Percentiles rank a stretch among this genome's conserved stretches.
Evolutionary conservation across 2,329 filamentous ascomycete species (phyloP).

Genomic region (Sphaerulina populicola): DNA sequence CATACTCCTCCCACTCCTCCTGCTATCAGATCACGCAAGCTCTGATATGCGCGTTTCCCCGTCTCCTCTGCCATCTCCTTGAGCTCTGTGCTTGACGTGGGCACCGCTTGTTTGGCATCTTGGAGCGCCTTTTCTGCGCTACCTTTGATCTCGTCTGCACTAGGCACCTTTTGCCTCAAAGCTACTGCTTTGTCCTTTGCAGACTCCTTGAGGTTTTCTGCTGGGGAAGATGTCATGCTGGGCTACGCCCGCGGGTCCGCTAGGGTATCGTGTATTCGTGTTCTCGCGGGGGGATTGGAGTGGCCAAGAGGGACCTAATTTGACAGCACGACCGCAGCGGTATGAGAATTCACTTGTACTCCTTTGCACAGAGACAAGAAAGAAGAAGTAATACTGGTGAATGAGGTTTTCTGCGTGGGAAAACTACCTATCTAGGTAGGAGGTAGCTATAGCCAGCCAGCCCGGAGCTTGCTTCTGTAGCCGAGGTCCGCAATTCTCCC

Average conservation of each 20-base stretch:
- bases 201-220: slow-evolving; percentile 17
- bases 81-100: slow-evolving; percentile 38
- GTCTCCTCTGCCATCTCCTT: slow-evolving; percentile 47
- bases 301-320: background rate
- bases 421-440: too few relatives aligned
- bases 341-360: too few relatives aligned
- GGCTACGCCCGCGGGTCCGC: slow-evolving; percentile 7
- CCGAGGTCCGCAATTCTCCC: background rate
- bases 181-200: slow-evolving; percentile 18
- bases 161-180: slow-evolving; percentile 17
- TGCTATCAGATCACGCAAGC: slow-evolving; percentile 72
- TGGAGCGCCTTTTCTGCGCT: slow-evolving; percentile 16
- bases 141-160: slow-evolving; percentile 14
- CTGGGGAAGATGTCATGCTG: slow-evolving; percentile 16
- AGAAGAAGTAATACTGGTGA: too few relatives aligned
- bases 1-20: slow-evolving; percentile 91
- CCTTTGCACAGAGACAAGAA: too few relatives aligned
- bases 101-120: slow-evolving; percentile 18
- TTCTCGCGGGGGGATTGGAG: background rate
- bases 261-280: background rate
- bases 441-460: background rate
- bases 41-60: slow-evolving; percentile 50
- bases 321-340: too few relatives aligned
- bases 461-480: background rate
- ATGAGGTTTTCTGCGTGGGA: too few relatives aligned